Evolutionary conservation across 192 early-diverging fungal genomes (phyloP), one percentile per base, ranked within the genome.

Genomic region (Lunasporangiospora selenospora): DNA sequence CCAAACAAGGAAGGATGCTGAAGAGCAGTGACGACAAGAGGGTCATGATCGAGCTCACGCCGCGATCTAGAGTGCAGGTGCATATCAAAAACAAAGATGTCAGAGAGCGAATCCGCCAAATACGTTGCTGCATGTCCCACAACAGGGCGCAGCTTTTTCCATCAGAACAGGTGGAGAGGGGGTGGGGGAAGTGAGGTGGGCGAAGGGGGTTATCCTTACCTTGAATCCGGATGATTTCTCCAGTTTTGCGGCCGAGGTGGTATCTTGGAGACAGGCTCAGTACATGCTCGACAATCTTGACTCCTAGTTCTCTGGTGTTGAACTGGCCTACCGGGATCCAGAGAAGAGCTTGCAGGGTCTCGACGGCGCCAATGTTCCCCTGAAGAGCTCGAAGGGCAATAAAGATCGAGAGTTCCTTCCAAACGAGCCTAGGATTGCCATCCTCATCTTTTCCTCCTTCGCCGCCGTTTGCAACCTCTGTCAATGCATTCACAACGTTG

Each of bases 201-300:
- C 18, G 29, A 16, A n/a, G n/a, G n/a, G n/a, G n/a, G n/a, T n/a
- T n/a, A 15, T 24, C 45, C 32, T 57, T 77, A 86, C 84, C 81
- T 82, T 82, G 84, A n/a, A 96, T 95, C 3, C 98, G 84, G 19
- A 93, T 91, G 51, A 99, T 85, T 6, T 94, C 96, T 43, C 98
- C 98, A 3, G 98, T 99, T 76, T 99, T 95, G 36, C 97, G 87
- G 32, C 84, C 86, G 12, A 98, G 82, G 65, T 99, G 98, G 77
- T 96, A 99, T 16, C 83, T 80, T 37, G 96, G 76, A 37, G 98
- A 95, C 41, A 98, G 82, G 31, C 86, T 65, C 34, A 92, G 82
- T 33, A 99, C 64, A 58, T 99, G 98, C 57, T 87, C 83, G 81
- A 96, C 98, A 42, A 98, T 93, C 48, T 89, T 87, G 21, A 90